A percentile compares a stretch with the other conserved stretches of the same genome.
Evolutionary conservation across 768 basidiomycete genomes (phyloP).

Genomic region (Rossbeevera mucosa): DNA sequence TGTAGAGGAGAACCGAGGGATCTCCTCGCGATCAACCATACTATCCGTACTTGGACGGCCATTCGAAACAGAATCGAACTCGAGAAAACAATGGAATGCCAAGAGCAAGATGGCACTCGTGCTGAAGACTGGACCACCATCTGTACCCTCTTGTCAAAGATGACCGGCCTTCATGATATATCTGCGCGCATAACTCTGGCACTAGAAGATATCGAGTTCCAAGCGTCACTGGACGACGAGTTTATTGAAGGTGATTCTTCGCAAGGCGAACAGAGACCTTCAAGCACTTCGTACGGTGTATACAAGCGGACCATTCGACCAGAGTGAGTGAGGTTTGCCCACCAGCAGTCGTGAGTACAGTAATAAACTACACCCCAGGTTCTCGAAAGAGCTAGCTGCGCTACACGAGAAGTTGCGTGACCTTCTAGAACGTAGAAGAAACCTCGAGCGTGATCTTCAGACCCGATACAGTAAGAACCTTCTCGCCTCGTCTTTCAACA

Average conservation of each 20-base stretch:
- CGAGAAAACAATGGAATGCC: conserved; percentile 52
- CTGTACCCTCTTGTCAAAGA: conserved; percentile 47
- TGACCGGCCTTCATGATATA: conserved; percentile 50
- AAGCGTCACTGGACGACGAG: conserved; percentile 15
- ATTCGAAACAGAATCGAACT: conserved; percentile 49
- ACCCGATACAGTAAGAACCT: conserved; percentile 44
- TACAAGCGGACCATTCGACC: conserved; percentile 61
- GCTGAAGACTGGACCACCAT: conserved; percentile 53
- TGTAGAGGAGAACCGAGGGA: conserved; percentile 65
- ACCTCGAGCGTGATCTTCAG: conserved; percentile 54
- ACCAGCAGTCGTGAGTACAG: background rate
- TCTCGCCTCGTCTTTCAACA: background rate
- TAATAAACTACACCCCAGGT: conserved; percentile 37
- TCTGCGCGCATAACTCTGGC: conserved; percentile 52
- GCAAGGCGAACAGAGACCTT: conserved; percentile 9
- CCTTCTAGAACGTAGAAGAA: conserved; percentile 43
- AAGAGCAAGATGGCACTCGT: conserved; percentile 19
- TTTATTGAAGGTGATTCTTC: conserved; percentile 22
- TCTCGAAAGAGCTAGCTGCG: conserved; percentile 47
- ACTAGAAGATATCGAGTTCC: conserved; percentile 32
- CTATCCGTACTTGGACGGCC: conserved; percentile 55
- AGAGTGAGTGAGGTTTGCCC: conserved; percentile 40
- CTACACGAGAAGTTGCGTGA: conserved; percentile 48
- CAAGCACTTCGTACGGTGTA: conserved; percentile 27
- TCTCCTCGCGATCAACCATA: conserved; percentile 57